These are phyloP conservation scores for Gracilaria gracilis DNA, from an alignment of 23 red algal genomes.

Conservation along the genomic window DNA sequence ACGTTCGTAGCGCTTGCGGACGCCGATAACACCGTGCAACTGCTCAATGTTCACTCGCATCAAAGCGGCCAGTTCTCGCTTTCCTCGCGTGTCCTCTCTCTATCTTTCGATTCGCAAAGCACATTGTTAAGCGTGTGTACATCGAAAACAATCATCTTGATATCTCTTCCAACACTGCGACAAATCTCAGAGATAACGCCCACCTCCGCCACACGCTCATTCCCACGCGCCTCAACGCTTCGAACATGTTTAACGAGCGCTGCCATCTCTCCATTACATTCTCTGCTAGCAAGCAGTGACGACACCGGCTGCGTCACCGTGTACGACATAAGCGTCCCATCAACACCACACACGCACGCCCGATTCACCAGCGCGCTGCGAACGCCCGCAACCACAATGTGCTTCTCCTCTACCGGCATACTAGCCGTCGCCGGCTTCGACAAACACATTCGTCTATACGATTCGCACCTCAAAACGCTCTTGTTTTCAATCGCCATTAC, in stretches of 20 bases:
- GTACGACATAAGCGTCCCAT: constrained; percentile 26
- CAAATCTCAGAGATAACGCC: constrained; percentile 32
- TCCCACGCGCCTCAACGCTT: constrained; percentile 6
- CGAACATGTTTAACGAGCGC: constrained; percentile 39
- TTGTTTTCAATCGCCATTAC: constrained; percentile 46
- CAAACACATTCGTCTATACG: constrained; percentile 69
- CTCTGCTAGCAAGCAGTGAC: constrained; percentile 48
- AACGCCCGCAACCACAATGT: constrained; percentile 43
- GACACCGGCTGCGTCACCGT: constrained; percentile 66
- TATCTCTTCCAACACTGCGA: background rate
- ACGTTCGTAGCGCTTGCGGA: background rate
- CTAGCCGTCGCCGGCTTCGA: constrained; percentile 61
- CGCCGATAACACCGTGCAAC: constrained; percentile 9
- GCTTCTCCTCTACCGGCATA: constrained; percentile 18
- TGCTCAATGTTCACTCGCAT: constrained; percentile 4
- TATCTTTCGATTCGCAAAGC: background rate
- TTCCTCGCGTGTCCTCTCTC: constrained; percentile 4
- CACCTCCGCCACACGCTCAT: constrained; percentile 3
- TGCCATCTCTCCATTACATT: constrained; percentile 44
- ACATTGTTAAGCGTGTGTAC: background rate
- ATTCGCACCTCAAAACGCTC: constrained; percentile 36
- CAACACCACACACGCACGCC: constrained; percentile 9
- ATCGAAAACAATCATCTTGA: background rate
- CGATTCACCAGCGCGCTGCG: constrained; percentile 44
- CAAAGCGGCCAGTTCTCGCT: background rate